Base-by-base conservation (phyloP, 805 yeast genomes). In the Suhomyces xylopsoci region DNA sequence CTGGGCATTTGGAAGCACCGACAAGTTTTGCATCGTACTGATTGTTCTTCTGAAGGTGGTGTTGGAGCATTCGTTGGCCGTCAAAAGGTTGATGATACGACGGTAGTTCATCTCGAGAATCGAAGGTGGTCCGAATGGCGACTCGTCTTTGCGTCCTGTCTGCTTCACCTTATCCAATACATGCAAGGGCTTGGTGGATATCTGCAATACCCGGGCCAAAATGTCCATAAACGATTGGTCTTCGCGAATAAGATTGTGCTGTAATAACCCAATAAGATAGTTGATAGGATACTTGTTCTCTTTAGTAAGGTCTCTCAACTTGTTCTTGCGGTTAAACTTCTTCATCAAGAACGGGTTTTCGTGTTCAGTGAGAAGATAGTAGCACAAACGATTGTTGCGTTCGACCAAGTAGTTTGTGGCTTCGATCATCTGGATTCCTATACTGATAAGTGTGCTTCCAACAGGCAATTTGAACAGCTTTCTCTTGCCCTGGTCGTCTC, bases 31-130 rank as follows among this genome's bases (percentile, higher is more conserved):
- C 85, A 92, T 88, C 1, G 90, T 82, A 54, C 88, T 82, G 49
- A 92, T 77, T 0, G 92, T 84, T 64, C 91, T 88, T 61, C 90
- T 90, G 71, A 92, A 90, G 0, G 96, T 89, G 43, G 86, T 81
- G 57, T 89, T 85, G 34, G 92, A 84, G 63, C 97, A 90, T 51
- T 92, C 96, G 62, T 88, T 90, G 0, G 93, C 81, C 4, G 86
- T 82, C 50, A 92, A 74, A 30, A 89, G 83, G 20, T 83, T 78
- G 14, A 88, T 85, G 30, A 90, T 74, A 55, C 78, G 79, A 47
- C 81, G 79, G 61, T 90, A 73, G 57, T 85, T 85, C 19, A 74
- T 68, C 41, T 81, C 83, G 0, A 89, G 85, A 58, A 92, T 82
- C 42, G 70, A 67, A 2, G 96, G 96, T 1, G 87, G 71, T 30